Conservation (phyloP, 768 basidiomycete species). For the Leucocoprinus sp. region DNA sequence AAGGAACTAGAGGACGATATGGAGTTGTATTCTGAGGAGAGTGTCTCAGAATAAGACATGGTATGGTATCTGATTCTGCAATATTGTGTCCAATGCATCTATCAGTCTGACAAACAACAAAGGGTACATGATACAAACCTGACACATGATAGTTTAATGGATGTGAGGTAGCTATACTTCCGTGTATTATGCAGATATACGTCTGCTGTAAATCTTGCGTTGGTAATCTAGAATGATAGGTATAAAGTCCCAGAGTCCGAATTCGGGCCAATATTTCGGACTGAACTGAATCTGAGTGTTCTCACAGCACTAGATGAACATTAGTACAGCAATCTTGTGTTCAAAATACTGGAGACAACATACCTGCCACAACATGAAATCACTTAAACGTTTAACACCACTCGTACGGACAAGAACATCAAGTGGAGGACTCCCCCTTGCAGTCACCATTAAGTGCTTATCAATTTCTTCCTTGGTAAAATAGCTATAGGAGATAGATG, state of each 20-base stretch:
- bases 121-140: too few relatives aligned
- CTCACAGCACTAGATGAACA: slow-evolving; percentile 56
- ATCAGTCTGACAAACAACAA: too few relatives aligned
- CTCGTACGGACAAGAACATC: slow-evolving; percentile 90
- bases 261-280: slow-evolving; percentile 86
- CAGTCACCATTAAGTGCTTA: slow-evolving; percentile 55
- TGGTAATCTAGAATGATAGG: slow-evolving; percentile 88
- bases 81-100: background rate
- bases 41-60: background rate
- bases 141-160: too few relatives aligned
- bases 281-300: slow-evolving; percentile 85
- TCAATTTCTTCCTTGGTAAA: slow-evolving; percentile 66
- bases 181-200: slow-evolving; percentile 7
- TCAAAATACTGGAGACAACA: slow-evolving; percentile 15
- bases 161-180: too few relatives aligned
- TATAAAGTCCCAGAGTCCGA: slow-evolving; percentile 78
- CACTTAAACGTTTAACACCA: slow-evolving; percentile 81
- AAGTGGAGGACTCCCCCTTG: slow-evolving; percentile 65
- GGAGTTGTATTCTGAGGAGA: slow-evolving; percentile 34
- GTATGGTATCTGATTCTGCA: too few relatives aligned
- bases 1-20: slow-evolving; percentile 31
- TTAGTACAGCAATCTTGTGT: background rate
- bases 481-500: slow-evolving; percentile 14
- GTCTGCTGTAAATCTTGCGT: slow-evolving; percentile 51
- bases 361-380: slow-evolving; percentile 96